Evolutionary conservation across 768 basidiomycete species (phyloP).

Genomic region (Tylopilus rubrobrunneus): DNA sequence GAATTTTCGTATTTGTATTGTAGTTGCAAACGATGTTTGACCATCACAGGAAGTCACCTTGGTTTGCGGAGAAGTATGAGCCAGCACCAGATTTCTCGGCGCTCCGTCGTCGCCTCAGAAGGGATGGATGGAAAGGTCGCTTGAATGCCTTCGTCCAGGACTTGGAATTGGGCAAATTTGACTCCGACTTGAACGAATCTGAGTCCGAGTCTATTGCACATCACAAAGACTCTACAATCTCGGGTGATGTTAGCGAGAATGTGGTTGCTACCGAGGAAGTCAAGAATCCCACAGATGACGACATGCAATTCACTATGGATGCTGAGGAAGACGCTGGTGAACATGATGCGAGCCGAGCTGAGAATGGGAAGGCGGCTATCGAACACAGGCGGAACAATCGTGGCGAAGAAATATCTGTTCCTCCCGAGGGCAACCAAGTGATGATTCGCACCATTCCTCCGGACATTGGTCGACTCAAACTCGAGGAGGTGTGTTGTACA

Average conservation of each 20-base stretch:
- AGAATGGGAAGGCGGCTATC: constrained; percentile 53
- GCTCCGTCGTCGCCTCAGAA: constrained; percentile 74
- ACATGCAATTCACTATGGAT: constrained; percentile 71
- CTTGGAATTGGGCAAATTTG: constrained; percentile 81
- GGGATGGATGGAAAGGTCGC: constrained; percentile 80
- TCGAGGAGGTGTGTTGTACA: constrained; percentile 70
- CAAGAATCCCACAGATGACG: constrained; percentile 59
- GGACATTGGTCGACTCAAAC: constrained; percentile 81
- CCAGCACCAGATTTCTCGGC: constrained; percentile 64
- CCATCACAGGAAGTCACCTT: constrained; percentile 90
- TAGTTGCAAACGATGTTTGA: constrained; percentile 97
- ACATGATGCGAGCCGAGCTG: constrained; percentile 49
- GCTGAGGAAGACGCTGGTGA: constrained; percentile 68
- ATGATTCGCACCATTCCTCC: constrained; percentile 96
- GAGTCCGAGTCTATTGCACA: constrained; percentile 50
- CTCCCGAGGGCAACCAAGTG: constrained; percentile 81
- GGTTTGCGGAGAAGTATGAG: constrained; percentile 97
- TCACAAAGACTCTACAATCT: constrained; percentile 45
- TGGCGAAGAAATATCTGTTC: constrained; percentile 67
- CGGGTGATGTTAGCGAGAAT: constrained; percentile 36
- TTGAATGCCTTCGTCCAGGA: constrained; percentile 71
- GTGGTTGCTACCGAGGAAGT: constrained; percentile 44
- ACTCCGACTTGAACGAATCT: constrained; percentile 66
- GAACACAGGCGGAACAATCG: constrained; percentile 51
- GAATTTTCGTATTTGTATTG: constrained; percentile 36